phyloP scores from a whole-genome alignment of 106 monocot species.

The Triglochin maritima region DNA sequence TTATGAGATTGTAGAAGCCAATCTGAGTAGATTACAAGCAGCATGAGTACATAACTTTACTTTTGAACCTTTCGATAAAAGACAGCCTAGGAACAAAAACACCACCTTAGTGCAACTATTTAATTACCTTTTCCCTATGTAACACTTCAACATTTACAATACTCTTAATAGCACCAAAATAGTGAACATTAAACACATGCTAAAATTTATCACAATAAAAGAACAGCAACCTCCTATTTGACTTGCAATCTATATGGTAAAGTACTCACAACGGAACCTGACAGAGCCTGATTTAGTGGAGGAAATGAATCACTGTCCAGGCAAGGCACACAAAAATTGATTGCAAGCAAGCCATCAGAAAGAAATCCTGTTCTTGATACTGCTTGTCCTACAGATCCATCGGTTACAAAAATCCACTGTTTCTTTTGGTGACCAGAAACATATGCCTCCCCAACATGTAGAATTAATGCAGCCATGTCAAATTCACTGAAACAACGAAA shows the following conservation, averaged over 20 bases:
- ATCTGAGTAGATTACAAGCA: not conserved
- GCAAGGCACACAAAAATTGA: slow-evolving; percentile 42
- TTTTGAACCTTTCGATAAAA: not conserved
- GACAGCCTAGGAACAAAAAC: not conserved
- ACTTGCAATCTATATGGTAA: not conserved
- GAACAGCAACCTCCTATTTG: not conserved
- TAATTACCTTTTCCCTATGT: not conserved
- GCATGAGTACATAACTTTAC: not conserved
- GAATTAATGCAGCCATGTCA: slow-evolving; percentile 65
- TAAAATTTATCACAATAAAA: not conserved
- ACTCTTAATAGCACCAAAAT: no score
- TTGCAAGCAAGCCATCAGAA: slow-evolving; percentile 50
- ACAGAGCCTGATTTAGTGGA: slow-evolving; percentile 35
- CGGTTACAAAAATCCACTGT: slow-evolving; percentile 86
- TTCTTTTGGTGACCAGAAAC: slow-evolving; percentile 53
- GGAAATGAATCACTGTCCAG: slow-evolving; percentile 34
- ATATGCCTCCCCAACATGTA: slow-evolving; percentile 73
- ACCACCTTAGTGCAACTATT: not conserved
- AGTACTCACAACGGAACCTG: slow-evolving; percentile 43
- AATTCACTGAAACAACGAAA: slow-evolving; percentile 53
- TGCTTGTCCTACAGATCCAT: slow-evolving; percentile 44
- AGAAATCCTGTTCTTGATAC: slow-evolving; percentile 16
- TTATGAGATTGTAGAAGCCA: slow-evolving; percentile 18
- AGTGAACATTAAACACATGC: not conserved
- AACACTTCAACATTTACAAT: no score